Evolutionary conservation across 495 filamentous ascomycete genomes (phyloP).

Genomic region (Venustampulla echinocandica): DNA sequence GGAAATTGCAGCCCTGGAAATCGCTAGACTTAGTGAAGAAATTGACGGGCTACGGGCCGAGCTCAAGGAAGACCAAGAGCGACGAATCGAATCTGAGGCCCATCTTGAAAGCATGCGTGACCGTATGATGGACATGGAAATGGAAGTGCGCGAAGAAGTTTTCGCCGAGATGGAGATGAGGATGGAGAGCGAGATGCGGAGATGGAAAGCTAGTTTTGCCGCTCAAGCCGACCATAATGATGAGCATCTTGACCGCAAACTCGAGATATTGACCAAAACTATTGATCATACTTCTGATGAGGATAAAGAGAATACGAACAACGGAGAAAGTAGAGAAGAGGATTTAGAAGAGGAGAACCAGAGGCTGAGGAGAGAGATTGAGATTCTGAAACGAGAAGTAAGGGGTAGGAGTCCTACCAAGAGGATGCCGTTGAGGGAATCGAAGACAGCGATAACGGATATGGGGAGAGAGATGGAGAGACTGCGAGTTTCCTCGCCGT

Average conservation of each 20-base stretch:
- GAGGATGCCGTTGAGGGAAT: constrained; percentile 12
- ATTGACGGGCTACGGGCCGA: constrained; percentile 64
- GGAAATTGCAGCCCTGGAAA: constrained; percentile 64
- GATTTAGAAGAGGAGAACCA: constrained; percentile 57
- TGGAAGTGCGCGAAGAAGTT: constrained; percentile 83
- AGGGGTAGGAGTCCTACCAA: constrained; percentile 18
- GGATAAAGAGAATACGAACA: constrained; percentile 42
- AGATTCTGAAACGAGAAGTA: constrained; percentile 40
- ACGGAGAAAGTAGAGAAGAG: constrained; percentile 35
- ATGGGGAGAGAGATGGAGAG: constrained; percentile 10
- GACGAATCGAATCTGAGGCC: constrained; percentile 50
- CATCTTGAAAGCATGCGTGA: constrained; percentile 54
- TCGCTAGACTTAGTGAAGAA: constrained; percentile 64
- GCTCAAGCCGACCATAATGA: constrained; percentile 65
- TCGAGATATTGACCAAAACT: constrained; percentile 71
- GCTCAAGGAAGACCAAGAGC: constrained; percentile 43
- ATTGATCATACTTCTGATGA: constrained; percentile 41
- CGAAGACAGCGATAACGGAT: not conserved
- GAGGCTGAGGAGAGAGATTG: constrained; percentile 42
- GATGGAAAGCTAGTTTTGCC: constrained; percentile 68
- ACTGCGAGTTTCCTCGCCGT: constrained; percentile 1
- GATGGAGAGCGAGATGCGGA: constrained; percentile 60
- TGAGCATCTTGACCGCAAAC: constrained; percentile 81
- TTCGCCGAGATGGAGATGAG: constrained; percentile 75
- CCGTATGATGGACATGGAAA: constrained; percentile 62